Percentiles rank a stretch among this genome's conserved stretches.
Conservation (phyloP, 1,284 basidiomycete genomes). For the Puccinia coronata region DNA sequence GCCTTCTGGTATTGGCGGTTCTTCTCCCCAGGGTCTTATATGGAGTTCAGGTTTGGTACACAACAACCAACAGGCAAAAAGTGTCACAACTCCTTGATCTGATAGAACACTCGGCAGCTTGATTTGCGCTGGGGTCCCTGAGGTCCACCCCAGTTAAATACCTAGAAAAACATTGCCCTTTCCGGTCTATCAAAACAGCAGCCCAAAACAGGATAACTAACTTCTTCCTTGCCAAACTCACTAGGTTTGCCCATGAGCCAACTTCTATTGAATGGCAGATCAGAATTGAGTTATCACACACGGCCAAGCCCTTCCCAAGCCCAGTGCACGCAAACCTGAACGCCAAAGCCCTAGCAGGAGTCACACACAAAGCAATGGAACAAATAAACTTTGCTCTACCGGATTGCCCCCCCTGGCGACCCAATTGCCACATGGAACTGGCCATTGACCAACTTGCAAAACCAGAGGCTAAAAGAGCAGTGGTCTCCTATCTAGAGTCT, state of each 20-base stretch:
- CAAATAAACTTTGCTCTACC: neutral
- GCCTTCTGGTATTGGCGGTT: neutral
- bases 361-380: neutral
- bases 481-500: neutral
- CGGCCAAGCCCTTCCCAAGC: neutral
- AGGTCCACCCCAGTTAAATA: neutral
- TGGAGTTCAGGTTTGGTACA: constrained; percentile 10
- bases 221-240: neutral
- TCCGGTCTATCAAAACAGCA: neutral
- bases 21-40: neutral
- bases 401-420: neutral
- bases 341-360: neutral
- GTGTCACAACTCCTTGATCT: neutral
- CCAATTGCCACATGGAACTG: neutral
- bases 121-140: neutral
- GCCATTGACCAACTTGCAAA: neutral
- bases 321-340: neutral
- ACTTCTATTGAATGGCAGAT: neutral
- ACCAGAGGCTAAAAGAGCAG: neutral
- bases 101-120: neutral
- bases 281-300: neutral
- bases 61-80: neutral
- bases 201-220: neutral
- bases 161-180: neutral
- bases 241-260: neutral